phyloP scores from a whole-genome alignment of 306 rosid genomes.

The Prunus mongolica region DNA sequence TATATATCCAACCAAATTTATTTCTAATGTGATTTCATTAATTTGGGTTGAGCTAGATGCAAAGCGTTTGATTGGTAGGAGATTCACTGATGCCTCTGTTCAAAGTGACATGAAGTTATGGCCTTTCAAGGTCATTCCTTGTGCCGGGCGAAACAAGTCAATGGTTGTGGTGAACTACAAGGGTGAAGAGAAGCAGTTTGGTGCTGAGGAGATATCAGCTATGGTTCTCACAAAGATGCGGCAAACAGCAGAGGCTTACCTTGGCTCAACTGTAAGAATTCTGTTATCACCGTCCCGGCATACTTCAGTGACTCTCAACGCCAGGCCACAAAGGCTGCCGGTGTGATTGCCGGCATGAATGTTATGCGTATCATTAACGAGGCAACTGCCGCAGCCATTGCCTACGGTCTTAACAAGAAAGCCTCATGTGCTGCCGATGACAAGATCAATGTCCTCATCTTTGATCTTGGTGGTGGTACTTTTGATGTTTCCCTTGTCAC shows the following conservation, averaged over 20 bases:
- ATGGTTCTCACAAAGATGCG: slow-evolving; percentile 38
- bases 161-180: slow-evolving; percentile 32
- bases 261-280: slow-evolving; percentile 22
- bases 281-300: slow-evolving; percentile 41
- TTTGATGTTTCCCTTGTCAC: slow-evolving; percentile 37
- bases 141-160: slow-evolving; percentile 29
- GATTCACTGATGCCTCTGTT: slow-evolving; percentile 30
- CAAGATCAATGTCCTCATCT: slow-evolving; percentile 30
- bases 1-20: no score
- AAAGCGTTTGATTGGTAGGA: slow-evolving; percentile 41
- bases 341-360: slow-evolving; percentile 29
- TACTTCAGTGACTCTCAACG: slow-evolving; percentile 33
- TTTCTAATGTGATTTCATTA: background rate
- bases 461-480: slow-evolving; percentile 38
- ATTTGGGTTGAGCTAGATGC: slow-evolving; percentile 17
- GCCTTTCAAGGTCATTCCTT: slow-evolving; percentile 40
- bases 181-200: slow-evolving; percentile 31
- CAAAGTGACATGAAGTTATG: slow-evolving; percentile 36
- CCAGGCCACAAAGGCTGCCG: slow-evolving; percentile 37
- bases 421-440: slow-evolving; percentile 12
- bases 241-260: slow-evolving; percentile 34
- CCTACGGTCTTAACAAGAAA: slow-evolving; percentile 39
- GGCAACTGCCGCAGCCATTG: slow-evolving; percentile 37
- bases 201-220: slow-evolving; percentile 35
- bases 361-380: slow-evolving; percentile 41